These are phyloP conservation scores for Trichoderma endophyticum DNA, from an alignment of 2,329 filamentous ascomycete genomes.

Conservation along the genomic window DNA sequence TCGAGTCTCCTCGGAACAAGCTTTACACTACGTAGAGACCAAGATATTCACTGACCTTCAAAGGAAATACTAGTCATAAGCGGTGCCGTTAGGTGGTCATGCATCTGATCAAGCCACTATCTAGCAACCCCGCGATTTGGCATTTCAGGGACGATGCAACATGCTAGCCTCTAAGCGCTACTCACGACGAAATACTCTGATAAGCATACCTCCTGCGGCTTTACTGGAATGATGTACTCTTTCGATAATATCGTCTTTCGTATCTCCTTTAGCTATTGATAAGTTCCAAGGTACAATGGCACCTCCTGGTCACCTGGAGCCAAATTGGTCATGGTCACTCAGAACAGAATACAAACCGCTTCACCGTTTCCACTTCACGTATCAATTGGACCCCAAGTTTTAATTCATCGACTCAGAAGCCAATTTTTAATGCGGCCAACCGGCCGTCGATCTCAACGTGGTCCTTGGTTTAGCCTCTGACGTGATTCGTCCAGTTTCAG, in stretches of 20 bases:
- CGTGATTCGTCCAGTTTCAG: neutral
- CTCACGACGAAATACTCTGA: neutral
- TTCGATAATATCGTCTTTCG: neutral
- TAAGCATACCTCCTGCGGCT: neutral
- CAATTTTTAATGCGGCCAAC: neutral
- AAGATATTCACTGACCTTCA: neutral
- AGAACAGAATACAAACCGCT: neutral
- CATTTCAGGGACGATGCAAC: neutral
- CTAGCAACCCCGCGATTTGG: neutral
- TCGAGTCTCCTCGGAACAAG: neutral
- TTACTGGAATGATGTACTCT: neutral
- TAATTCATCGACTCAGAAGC: neutral
- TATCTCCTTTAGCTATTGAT: neutral
- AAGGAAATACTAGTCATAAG: neutral
- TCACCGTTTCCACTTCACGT: neutral
- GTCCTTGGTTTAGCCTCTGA: neutral
- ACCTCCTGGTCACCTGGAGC: neutral
- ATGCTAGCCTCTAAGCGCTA: neutral
- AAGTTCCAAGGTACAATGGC: neutral
- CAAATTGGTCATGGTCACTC: neutral
- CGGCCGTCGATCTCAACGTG: constrained; percentile 10
- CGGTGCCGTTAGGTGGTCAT: neutral
- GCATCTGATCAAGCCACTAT: neutral
- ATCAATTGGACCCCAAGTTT: neutral
- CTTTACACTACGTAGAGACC: neutral